Conservation (phyloP, 2,329 filamentous ascomycete species). For the Hirsutella thompsonii region DNA sequence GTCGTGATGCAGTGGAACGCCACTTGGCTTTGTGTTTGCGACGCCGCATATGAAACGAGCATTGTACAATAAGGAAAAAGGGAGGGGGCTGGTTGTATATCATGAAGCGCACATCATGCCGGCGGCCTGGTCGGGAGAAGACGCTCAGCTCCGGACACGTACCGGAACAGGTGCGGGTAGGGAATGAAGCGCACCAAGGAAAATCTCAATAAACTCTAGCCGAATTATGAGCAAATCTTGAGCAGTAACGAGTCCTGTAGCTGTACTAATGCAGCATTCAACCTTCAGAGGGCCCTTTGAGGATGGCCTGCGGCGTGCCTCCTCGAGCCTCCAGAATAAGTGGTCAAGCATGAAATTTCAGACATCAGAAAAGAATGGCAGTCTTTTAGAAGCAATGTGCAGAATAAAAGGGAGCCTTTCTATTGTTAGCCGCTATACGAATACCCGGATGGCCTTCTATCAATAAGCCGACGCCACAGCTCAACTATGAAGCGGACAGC, state of each 20-base stretch:
- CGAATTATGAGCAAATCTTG: no score
- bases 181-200: not conserved
- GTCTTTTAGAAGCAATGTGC: no score
- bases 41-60: not conserved
- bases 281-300: not conserved
- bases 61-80: not conserved
- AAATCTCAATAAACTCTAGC: not conserved
- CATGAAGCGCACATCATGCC: not conserved
- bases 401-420: no score
- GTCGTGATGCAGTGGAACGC: not conserved
- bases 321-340: no score
- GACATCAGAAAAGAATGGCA: no score
- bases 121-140: not conserved
- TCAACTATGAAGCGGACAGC: not conserved
- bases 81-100: constrained; percentile 1
- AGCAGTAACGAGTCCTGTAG: no score
- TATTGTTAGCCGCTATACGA: no score
- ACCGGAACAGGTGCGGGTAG: not conserved
- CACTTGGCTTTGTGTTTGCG: not conserved
- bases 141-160: not conserved
- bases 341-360: no score
- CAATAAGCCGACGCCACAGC: not conserved
- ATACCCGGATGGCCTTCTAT: no score
- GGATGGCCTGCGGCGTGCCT: no score
- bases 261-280: no score